Evolutionary conservation across 2,329 filamentous ascomycete species (phyloP), one percentile per base, ranked within the genome.

Genomic region (Didymella arachidicola): DNA sequence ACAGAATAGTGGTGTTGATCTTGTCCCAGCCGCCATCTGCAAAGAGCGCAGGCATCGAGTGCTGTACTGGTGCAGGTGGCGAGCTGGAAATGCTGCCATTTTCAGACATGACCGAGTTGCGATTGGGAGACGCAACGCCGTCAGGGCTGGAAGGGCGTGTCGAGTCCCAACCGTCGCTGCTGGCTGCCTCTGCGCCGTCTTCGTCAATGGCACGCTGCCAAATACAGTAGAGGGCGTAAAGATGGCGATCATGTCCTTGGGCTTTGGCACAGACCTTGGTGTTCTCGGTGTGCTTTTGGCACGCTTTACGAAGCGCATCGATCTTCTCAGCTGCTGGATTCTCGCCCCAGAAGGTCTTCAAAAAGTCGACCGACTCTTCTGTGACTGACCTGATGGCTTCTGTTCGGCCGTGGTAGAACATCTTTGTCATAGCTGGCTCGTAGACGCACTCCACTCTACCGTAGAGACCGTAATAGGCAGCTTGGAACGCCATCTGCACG

Each of bases 401-500:
- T 0, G 95, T 99, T 44, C 95, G 90, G 11, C 95, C 95, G 74
- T 98, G 95, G 60, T 96, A 86, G 79, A 87, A 99, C 59, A 90
- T 82, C 77, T 99, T 99, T 50, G 95, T 99, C 95, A 99, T 98
- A 41, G 95, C 94, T 7, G 95, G 95, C 78, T 99, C 95, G 75
- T 99, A 99, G 0, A 93, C 95, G 73, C 92, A 96, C 77, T 98
- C 95, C 1, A 97, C 87, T 4, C 92, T 88, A 3, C 95, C 95
- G 69, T 98, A 99, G 7, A 99, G 84, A 2, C 95, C 95, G 72
- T 97, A 99, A 81, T 99, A 98, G 1, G 95, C 94, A 4, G 94
- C 94, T 77, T 99, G 95, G 80, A 97, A 97, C 0, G 95, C 95
- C 94, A 99, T 98, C 77, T 99, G 95, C 19, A 99, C 91, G 74